A percentile compares a stretch with the other conserved stretches of the same genome.
phyloP scores from a whole-genome alignment of 2,329 filamentous ascomycete species.

The Xylaria sp. region DNA sequence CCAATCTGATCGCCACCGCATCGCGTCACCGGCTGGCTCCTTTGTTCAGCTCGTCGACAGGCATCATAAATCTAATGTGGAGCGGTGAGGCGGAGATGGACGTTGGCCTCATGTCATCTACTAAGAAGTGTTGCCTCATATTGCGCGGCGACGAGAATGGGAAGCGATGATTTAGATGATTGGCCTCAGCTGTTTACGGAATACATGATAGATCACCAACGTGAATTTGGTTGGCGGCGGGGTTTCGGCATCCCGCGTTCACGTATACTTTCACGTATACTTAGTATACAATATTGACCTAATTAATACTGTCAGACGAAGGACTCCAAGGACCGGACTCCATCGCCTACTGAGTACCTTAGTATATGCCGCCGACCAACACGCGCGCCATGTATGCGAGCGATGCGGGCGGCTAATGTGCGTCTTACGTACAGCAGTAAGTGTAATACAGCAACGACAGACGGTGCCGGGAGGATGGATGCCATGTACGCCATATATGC shows the following conservation, averaged over 20 bases:
- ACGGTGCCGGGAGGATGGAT: background rate
- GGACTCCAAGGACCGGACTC: conserved; percentile 11
- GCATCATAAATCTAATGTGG: conserved; percentile 11
- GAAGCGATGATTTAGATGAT: background rate
- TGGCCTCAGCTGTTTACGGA: conserved; percentile 29
- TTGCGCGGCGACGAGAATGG: background rate
- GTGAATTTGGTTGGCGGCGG: background rate
- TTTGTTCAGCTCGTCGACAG: conserved; percentile 2
- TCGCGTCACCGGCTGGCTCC: conserved; percentile 5
- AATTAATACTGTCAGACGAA: conserved; percentile 19
- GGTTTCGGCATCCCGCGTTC: conserved; percentile 13
- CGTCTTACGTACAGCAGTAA: background rate
- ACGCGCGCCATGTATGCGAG: background rate
- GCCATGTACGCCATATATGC: background rate
- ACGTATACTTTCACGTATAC: background rate
- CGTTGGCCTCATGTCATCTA: background rate
- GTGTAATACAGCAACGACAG: background rate
- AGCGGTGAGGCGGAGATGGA: conserved; percentile 27
- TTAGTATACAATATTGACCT: background rate
- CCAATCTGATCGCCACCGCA: conserved; percentile 25
- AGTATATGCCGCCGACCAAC: background rate
- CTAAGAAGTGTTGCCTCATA: conserved; percentile 9
- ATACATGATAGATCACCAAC: background rate
- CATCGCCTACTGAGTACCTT: background rate
- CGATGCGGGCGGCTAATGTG: conserved; percentile 8